These are phyloP conservation scores for Penicillium janthinellum DNA, from an alignment of 2,329 filamentous ascomycete species.

Conservation along the genomic window DNA sequence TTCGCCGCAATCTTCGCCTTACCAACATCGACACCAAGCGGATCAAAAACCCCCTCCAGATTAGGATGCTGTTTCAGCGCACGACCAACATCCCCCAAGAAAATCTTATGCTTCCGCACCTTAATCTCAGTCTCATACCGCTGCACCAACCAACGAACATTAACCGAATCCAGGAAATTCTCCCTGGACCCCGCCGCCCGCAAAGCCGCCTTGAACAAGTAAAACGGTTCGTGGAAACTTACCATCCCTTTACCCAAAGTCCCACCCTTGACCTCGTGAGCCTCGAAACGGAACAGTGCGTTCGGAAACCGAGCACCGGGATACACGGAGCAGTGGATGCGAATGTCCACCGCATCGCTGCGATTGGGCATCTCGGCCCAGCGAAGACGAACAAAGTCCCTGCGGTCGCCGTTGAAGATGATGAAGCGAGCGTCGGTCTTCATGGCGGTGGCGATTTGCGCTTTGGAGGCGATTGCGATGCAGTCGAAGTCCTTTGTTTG, in stretches of 20 bases:
- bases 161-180: neutral
- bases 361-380: neutral
- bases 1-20: neutral
- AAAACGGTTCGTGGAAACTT: neutral
- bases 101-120: neutral
- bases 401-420: neutral
- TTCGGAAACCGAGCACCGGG: neutral
- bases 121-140: neutral
- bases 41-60: neutral
- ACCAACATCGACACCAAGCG: neutral
- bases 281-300: neutral
- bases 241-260: neutral
- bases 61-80: neutral
- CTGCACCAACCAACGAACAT: neutral
- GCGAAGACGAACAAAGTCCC: neutral
- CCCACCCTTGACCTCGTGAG: neutral
- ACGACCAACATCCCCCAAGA: neutral
- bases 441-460: neutral
- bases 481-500: slow-evolving; percentile 3
- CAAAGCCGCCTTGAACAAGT: slow-evolving; percentile 2
- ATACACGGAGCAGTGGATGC: neutral
- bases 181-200: neutral
- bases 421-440: neutral
- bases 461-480: neutral
- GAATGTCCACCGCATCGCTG: neutral